Evolutionary conservation across 352 stramenopile species (phyloP).

Genomic region (Phytopythium sindhum): DNA sequence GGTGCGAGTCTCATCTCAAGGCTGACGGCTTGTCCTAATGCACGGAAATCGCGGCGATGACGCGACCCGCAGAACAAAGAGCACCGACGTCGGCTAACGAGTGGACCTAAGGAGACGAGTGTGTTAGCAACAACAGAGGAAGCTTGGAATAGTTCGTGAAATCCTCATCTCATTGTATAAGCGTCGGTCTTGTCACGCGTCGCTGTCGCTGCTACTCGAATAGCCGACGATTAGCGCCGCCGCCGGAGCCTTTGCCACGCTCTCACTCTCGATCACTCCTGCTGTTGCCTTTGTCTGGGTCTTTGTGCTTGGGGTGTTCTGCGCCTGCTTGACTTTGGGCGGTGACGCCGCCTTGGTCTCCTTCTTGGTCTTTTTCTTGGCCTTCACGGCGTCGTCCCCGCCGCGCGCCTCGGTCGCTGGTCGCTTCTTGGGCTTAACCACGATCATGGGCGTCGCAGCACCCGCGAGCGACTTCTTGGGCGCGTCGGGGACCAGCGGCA

Average conservation of each 20-base stretch:
- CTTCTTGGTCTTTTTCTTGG: constrained; percentile 26
- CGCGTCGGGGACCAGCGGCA: constrained; percentile 8
- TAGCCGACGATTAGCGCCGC: constrained; percentile 43
- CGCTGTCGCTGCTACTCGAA: constrained; percentile 49
- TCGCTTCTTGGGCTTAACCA: constrained; percentile 63
- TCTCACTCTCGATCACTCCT: not conserved
- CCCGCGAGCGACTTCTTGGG: constrained; percentile 5
- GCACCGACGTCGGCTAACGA: too few relatives aligned
- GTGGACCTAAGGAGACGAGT: too few relatives aligned
- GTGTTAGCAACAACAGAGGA: too few relatives aligned
- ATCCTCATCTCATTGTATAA: too few relatives aligned
- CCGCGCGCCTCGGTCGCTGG: not conserved
- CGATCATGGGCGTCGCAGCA: constrained; percentile 23
- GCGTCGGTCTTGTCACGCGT: not conserved
- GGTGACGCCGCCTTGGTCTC: constrained; percentile 8
- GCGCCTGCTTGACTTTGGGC: constrained; percentile 2
- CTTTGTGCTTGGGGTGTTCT: not conserved
- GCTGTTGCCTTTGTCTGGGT: not conserved
- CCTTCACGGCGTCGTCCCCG: constrained; percentile 9
- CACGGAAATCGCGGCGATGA: too few relatives aligned
- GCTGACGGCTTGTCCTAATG: too few relatives aligned
- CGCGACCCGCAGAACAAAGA: too few relatives aligned
- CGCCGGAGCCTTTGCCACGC: not conserved
- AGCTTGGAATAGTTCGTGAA: too few relatives aligned
- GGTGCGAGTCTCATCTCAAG: too few relatives aligned